Percentiles rank a stretch among this genome's conserved stretches.
Conservation (phyloP, 148 eudicot species). For the Rhododendron henanense region DNA sequence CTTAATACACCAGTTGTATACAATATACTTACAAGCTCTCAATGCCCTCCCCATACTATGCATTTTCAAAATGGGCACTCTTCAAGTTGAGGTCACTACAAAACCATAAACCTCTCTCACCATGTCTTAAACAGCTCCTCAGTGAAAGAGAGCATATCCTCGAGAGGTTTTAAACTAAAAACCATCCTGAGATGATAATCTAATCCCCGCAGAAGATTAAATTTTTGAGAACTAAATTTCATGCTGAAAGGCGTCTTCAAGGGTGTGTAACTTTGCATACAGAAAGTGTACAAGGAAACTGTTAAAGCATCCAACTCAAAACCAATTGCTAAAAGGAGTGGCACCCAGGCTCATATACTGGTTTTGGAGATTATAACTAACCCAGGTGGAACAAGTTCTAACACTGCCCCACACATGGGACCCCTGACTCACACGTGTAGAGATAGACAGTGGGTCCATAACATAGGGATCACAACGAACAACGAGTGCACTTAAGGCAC, state of each 20-base stretch:
- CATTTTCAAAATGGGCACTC: background rate
- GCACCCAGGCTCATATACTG: background rate
- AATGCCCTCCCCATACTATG: background rate
- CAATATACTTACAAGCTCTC: background rate
- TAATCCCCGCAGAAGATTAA: background rate
- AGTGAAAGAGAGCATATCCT: background rate
- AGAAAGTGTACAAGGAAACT: background rate
- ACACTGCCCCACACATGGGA: background rate
- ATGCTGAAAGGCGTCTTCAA: background rate
- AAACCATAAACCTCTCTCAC: background rate
- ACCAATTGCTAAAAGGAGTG: background rate
- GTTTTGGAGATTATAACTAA: background rate
- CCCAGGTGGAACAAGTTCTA: no score
- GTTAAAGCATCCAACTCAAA: background rate
- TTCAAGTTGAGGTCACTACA: background rate
- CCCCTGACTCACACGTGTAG: background rate
- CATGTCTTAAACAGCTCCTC: background rate
- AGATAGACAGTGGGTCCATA: background rate
- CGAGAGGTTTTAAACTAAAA: background rate
- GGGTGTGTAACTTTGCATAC: background rate
- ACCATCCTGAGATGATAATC: background rate
- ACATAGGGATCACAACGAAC: background rate
- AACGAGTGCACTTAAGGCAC: background rate
- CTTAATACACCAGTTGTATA: background rate
- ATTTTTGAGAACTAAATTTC: background rate